Evolutionary conservation across 106 monocot genomes (phyloP), one percentile per base, ranked within the genome.

Genomic region (Dendrobium huoshanense): DNA sequence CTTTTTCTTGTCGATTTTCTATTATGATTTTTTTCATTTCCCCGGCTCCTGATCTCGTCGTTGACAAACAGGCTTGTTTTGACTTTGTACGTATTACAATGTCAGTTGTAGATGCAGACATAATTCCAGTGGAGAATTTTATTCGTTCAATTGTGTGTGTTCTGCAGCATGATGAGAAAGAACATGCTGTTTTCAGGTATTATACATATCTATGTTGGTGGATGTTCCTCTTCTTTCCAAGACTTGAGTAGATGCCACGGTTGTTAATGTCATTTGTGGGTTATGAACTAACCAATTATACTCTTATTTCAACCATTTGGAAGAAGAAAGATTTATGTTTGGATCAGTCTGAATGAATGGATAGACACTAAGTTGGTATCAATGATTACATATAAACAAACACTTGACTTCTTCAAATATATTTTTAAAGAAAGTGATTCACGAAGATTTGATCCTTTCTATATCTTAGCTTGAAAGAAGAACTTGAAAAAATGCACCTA

Each of bases 61-160:
- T 79, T 59, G 13, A 27, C 29, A 82, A 70, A 77, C 81, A 97
- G 97, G 98, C 91, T 84, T 95, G 95, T 87, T 99, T 91, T 84
- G 98, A 99, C 43, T 95, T 99, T 81, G 88, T 88, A 81, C 89
- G 95, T 41, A 88, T 95, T 31, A 78, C 80, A 59, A 81, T 85
- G 59, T 86, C 89, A 44, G 83, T 93, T 59, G 80, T 95, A 68
- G 88, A 91, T 81, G 82, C 80, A 31, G 86, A 87, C 20, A 85
- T 91, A 37, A 19, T 90, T 79, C 91, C 92, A 24, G 70, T 78
- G 9, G 87, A 95, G 78, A 88, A 90, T 75, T 85, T 93, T 17
- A 88, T 99, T 77, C 83, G 81, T 75, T 99, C 93, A 43, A 93
- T 99, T 22, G 47, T 75, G 64, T 88, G 86, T 72, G 88, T 95